These are phyloP conservation scores for Penicillium janthinellum DNA, from an alignment of 2,329 filamentous ascomycete genomes.

Conservation along the genomic window DNA sequence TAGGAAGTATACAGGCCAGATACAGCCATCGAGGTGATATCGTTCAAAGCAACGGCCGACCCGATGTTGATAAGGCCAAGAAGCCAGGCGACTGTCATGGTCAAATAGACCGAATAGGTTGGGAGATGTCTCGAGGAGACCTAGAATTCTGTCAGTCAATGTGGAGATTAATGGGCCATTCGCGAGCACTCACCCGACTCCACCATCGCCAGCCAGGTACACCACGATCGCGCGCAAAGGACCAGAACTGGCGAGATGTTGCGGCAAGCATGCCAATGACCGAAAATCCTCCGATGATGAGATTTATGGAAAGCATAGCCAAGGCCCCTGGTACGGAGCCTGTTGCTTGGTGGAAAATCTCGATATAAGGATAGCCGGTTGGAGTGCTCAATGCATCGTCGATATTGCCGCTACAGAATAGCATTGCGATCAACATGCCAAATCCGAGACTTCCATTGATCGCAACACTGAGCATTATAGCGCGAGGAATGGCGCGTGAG, in stretches of 20 bases:
- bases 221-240: too few species aligned
- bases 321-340: conserved; percentile 4
- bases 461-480: too few species aligned
- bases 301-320: too few species aligned
- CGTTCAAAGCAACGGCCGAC: not conserved
- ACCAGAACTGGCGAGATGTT: too few species aligned
- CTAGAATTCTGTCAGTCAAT: not conserved
- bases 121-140: not conserved
- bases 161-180: too few species aligned
- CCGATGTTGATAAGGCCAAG: not conserved
- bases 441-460: too few species aligned
- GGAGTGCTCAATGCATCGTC: conserved; percentile 30
- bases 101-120: not conserved
- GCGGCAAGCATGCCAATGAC: too few species aligned
- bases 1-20: not conserved
- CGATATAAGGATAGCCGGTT: conserved; percentile 39
- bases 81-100: not conserved
- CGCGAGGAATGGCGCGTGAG: too few species aligned
- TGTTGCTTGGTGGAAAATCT: conserved; percentile 48
- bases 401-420: conserved; percentile 37
- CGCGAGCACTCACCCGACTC: too few species aligned
- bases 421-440: conserved; percentile 33
- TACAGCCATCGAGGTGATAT: not conserved
- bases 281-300: too few species aligned
- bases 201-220: too few species aligned